phyloP scores from a whole-genome alignment of 306 rosid species.

The Sicyos baderoa region DNA sequence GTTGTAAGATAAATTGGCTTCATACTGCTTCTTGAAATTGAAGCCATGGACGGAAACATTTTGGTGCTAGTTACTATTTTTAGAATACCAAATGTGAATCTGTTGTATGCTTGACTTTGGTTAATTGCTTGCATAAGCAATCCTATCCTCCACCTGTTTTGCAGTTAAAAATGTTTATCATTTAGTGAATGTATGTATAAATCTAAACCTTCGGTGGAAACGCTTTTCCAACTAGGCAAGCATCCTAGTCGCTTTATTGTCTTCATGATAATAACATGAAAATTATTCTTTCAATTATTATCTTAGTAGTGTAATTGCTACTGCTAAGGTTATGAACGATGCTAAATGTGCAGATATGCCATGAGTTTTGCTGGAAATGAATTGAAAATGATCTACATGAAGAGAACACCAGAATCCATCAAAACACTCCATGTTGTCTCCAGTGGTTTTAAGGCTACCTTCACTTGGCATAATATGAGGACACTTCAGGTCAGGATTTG shows the following conservation, averaged over 20 bases:
- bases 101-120: too few species aligned
- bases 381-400: conserved; percentile 59
- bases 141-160: too few species aligned
- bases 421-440: conserved; percentile 76
- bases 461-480: conserved; percentile 84
- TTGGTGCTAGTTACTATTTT: neutral
- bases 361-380: conserved; percentile 73
- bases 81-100: too few species aligned
- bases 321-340: neutral
- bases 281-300: too few species aligned
- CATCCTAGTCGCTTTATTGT: too few species aligned
- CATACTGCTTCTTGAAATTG: neutral
- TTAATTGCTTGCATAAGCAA: too few species aligned
- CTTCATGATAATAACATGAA: too few species aligned
- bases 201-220: too few species aligned
- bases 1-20: neutral
- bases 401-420: conserved; percentile 56
- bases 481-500: conserved; percentile 62
- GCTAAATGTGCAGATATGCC: conserved; percentile 54
- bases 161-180: too few species aligned
- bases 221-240: too few species aligned
- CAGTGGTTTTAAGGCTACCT: conserved; percentile 79
- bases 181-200: too few species aligned
- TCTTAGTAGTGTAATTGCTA: too few species aligned
- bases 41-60: neutral